A percentile compares a stretch with the other conserved stretches of the same genome.
Conservation (phyloP, 2,329 filamentous ascomycete genomes). For the Colletotrichum sp. region DNA sequence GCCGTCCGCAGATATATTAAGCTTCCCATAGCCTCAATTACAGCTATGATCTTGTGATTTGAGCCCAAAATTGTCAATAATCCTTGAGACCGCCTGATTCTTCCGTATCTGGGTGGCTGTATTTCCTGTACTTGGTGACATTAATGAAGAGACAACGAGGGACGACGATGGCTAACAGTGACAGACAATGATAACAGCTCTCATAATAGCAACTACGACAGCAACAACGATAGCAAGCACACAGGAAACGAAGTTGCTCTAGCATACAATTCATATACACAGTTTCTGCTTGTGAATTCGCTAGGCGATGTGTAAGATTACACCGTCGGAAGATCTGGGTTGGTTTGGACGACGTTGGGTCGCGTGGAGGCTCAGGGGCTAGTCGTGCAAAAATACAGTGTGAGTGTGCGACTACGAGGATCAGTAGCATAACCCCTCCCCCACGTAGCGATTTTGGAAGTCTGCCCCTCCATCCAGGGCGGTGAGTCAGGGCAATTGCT, state of each 20-base stretch:
- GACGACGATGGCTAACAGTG: no score
- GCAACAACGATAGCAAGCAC: no score
- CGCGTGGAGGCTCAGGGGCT: not conserved
- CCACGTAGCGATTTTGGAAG: not conserved
- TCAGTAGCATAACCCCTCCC: constrained; percentile 3
- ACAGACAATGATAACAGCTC: no score
- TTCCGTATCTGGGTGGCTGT: no score
- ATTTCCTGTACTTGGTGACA: no score
- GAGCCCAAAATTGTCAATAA: not conserved
- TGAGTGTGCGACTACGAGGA: not conserved
- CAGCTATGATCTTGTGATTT: not conserved
- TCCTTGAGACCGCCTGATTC: no score
- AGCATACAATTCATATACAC: not conserved
- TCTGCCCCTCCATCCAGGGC: constrained; percentile 18
- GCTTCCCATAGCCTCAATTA: not conserved
- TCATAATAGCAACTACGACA: no score
- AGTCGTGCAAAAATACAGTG: not conserved
- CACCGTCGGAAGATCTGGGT: not conserved
- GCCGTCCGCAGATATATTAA: not conserved
- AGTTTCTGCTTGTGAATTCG: not conserved
- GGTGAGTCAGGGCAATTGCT: constrained; percentile 20
- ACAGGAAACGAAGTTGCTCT: not conserved
- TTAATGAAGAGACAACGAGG: no score
- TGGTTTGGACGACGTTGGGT: not conserved
- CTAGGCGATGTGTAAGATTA: not conserved